Percentiles rank a stretch among this genome's conserved stretches.
Conservation (phyloP, 345 rosid species). For the Eucalyptus marginata region DNA sequence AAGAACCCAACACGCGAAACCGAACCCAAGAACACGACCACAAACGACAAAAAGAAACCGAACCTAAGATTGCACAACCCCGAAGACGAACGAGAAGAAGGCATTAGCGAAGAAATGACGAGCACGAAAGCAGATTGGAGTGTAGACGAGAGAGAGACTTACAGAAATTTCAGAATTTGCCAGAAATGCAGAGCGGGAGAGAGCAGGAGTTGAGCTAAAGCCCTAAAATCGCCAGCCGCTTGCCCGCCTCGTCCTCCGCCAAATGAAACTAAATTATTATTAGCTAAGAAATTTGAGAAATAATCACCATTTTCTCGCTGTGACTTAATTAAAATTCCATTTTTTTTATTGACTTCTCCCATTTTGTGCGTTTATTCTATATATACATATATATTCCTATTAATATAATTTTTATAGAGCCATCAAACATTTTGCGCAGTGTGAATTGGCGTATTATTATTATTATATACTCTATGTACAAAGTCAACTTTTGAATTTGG, state of each 20-base stretch:
- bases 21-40: background rate
- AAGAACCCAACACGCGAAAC: background rate
- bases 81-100: background rate
- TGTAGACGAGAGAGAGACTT: background rate
- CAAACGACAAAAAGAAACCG: background rate
- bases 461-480: background rate
- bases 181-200: background rate
- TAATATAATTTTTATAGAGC: background rate
- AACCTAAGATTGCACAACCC: background rate
- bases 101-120: background rate
- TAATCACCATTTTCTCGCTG: background rate
- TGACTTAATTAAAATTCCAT: background rate
- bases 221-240: background rate
- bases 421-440: background rate
- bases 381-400: background rate
- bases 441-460: background rate
- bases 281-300: background rate
- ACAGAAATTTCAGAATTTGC: background rate
- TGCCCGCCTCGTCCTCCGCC: background rate
- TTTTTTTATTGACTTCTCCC: fast-evolving
- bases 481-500: background rate
- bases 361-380: background rate
- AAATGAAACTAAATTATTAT: background rate
- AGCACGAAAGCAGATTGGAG: background rate
- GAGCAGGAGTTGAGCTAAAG: background rate